phyloP scores from a whole-genome alignment of 768 basidiomycete species.

The Auriculariales sp. region DNA sequence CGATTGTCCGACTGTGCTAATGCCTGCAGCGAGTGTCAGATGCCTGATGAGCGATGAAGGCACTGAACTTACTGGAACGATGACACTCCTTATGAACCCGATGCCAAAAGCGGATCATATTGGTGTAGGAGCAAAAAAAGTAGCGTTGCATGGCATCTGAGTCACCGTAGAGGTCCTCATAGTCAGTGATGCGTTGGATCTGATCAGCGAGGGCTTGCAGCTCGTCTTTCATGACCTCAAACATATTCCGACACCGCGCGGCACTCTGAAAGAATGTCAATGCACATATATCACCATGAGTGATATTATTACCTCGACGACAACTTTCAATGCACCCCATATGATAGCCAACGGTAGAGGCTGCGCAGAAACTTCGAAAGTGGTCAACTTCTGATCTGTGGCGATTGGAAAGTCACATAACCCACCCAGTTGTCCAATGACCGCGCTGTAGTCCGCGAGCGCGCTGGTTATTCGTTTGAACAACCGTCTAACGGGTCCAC shows the following conservation, averaged over 20 bases:
- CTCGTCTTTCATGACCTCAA: conserved; percentile 12
- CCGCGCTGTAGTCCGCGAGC: not conserved
- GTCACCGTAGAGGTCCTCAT: conserved; percentile 10
- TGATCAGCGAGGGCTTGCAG: conserved; percentile 6
- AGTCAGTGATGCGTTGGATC: conserved; percentile 8
- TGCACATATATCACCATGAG: not conserved
- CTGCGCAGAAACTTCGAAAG: not conserved
- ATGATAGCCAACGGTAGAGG: conserved; percentile 3
- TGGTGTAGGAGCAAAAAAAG: conserved; percentile 11
- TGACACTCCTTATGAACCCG: conserved; percentile 13
- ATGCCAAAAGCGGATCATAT: conserved; percentile 13
- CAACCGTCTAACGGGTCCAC: not conserved
- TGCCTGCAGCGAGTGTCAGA: not conserved
- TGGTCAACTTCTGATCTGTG: not conserved
- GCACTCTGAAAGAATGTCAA: conserved; percentile 5
- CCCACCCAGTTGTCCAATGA: not conserved
- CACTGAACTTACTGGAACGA: not conserved
- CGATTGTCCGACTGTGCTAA: not conserved
- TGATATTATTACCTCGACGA: not conserved
- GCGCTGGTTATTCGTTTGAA: not conserved
- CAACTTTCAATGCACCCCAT: conserved; percentile 2
- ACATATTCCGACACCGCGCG: conserved; percentile 9
- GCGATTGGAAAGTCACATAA: not conserved
- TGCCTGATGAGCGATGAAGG: not conserved
- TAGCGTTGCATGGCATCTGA: conserved; percentile 7